Evolutionary conservation across 169 alveolate species (phyloP), one percentile per base, ranked within the genome.

Genomic region (Toxoplasma gondii): DNA sequence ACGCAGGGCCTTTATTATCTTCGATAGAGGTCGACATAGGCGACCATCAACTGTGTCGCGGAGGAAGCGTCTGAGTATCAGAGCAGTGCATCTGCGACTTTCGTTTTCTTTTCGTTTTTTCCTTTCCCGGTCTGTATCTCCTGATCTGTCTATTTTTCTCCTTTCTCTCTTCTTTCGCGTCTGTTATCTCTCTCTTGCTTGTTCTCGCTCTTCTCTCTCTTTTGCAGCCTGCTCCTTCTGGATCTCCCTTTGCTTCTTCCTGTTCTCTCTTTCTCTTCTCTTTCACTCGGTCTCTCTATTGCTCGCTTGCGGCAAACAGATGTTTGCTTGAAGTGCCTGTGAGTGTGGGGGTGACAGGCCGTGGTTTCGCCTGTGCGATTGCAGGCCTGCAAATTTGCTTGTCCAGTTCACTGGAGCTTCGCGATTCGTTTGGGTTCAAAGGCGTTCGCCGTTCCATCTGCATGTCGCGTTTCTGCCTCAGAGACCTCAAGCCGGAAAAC

Each of bases 401-500:
- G 5, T n/a, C 81, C 10, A 24, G 41, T 69, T 9, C 24, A 69
- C 38, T 29, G 4, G 31, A 10, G n/a, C 38, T 4, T n/a, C 38
- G 81, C 34, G 41, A n/a, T 24, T n/a, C 19, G 81, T n/a, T 69
- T 24, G 41, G 34, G 9, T 10, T 10, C 24, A 29, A 9, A 29
- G n/a, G 19, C 81, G 31, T 29, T 69, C 81, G 81, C 24, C 19
- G 81, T n/a, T 69, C 9, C 24, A n/a, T n/a, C n/a, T n/a, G n/a
- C n/a, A n/a, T n/a, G n/a, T n/a, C n/a, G n/a, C n/a, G 12, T 7
- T 16, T 4, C n/a, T 12, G 31, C 31, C 54, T 49, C 94, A 95
- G 99, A 91, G 99, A 99, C 97, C 96, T 99, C 93, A 99, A 99
- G 92, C 99, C 99, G 31, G 99, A 98, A 92, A 99, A 99, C 97